These are phyloP conservation scores for Metschnikowia anglica DNA, from an alignment of 805 yeast genomes.

Conservation along the genomic window DNA sequence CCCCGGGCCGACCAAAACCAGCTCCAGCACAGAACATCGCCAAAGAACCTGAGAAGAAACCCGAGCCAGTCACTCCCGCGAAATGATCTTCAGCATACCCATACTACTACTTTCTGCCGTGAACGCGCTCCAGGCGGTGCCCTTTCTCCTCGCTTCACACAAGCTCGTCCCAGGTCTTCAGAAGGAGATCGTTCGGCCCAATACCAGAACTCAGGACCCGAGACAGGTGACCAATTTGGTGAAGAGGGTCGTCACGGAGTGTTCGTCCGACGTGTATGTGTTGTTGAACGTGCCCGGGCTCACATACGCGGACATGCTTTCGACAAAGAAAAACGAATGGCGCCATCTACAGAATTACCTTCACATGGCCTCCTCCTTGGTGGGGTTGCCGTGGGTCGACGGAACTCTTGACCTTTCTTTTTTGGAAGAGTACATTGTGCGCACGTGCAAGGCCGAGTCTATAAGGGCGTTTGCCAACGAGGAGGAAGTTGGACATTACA, in stretches of 20 bases:
- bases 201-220: conserved; percentile 23
- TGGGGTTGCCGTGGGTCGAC: conserved; percentile 55
- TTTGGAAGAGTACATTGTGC: conserved; percentile 42
- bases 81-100: background rate
- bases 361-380: conserved; percentile 57
- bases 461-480: conserved; percentile 42
- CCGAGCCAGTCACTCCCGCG: too few relatives aligned
- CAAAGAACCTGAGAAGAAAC: too few relatives aligned
- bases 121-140: conserved; percentile 24
- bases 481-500: conserved; percentile 52
- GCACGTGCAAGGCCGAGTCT: conserved; percentile 53
- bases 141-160: conserved; percentile 42
- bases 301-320: conserved; percentile 28
- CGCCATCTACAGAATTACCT: conserved; percentile 51
- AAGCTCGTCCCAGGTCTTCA: conserved; percentile 34
- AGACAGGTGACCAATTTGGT: conserved; percentile 33
- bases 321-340: conserved; percentile 39
- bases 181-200: conserved; percentile 23
- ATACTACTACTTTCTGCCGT: background rate
- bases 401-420: conserved; percentile 42
- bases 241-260: conserved; percentile 37
- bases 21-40: too few relatives aligned
- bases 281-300: conserved; percentile 43
- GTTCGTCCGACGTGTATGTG: conserved; percentile 40
- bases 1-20: too few relatives aligned